Base-by-base conservation (phyloP, 345 rosid genomes). In the Lagerstroemia speciosa region DNA sequence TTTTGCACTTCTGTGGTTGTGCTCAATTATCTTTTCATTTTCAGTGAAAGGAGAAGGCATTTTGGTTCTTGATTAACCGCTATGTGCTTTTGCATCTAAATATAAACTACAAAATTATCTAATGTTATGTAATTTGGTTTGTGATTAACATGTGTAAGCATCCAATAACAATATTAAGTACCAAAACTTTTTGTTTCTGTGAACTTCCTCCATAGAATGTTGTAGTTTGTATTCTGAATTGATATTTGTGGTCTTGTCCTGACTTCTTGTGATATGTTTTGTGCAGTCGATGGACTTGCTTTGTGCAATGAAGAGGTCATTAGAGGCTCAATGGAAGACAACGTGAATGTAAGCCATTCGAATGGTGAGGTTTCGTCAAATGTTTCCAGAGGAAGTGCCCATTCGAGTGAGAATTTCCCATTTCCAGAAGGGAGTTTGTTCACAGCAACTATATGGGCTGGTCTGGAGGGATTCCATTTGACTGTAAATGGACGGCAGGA, bases 401-500 rank as follows among this genome's bases (percentile, higher is more conserved):
- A 84, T 73, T 80, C 74, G 62, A 78, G 78, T 72, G 74, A 82
- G 69, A 80, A 83, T 77, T 93, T 90, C 76, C 98, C 96, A 38
- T 93, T 86, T 77, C 69, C 81, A 55, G 89, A 75, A 74, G 93
- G 93, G 22, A 87, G 63, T 78, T 87, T 86, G 29, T 89, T 91
- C 80, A 80, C 87, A 55, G 94, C 96, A 30, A 91, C 97, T 6
- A 68, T 93, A 37, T 89, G 97, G 97, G 79, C 74, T 76, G 96
- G 97, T 60, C 66, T 74, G 26, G 87, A 87, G 78, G 98, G 98
- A 66, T 87, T 93, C 74, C 96, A 90, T 79, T 81, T 89, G 94
- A 89, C 91, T 3, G 90, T 90, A 32, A 89, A 93, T 74, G 97
- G 96, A 65, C 87, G 85, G 68, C 94, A 87, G 30, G 98, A 89